These are phyloP conservation scores for Pleomassaria siparia DNA, from an alignment of 2,329 filamentous ascomycete species.

Conservation along the genomic window DNA sequence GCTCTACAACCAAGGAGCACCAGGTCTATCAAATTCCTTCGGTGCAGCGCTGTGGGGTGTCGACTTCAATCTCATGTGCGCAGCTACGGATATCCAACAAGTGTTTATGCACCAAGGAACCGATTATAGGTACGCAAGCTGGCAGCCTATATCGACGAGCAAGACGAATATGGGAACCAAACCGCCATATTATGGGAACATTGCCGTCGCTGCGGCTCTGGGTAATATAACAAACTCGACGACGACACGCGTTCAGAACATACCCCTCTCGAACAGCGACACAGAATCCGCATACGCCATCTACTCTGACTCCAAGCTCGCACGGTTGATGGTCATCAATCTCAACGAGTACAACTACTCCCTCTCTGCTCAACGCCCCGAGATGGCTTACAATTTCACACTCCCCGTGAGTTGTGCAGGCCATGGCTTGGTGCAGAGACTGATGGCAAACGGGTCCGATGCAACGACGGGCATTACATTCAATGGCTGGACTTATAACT, in stretches of 20 bases:
- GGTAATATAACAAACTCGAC: conserved; percentile 43
- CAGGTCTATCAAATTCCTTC: conserved; percentile 65
- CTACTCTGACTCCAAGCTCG: conserved; percentile 50
- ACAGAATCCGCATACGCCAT: conserved; percentile 56
- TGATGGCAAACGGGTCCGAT: conserved; percentile 65
- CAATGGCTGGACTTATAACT: conserved; percentile 64
- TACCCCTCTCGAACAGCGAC: conserved; percentile 44
- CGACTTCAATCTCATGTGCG: conserved; percentile 63
- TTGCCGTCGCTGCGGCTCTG: conserved; percentile 60
- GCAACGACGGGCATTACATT: conserved; percentile 63
- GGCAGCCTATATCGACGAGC: conserved; percentile 60
- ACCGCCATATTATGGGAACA: conserved; percentile 64
- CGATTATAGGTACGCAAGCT: conserved; percentile 62
- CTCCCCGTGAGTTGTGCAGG: conserved; percentile 32
- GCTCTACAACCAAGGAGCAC: conserved; percentile 62
- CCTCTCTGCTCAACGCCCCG: conserved; percentile 41
- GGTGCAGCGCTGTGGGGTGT: conserved; percentile 66
- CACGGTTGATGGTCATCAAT: conserved; percentile 59
- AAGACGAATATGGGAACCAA: conserved; percentile 59
- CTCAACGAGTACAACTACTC: conserved; percentile 63
- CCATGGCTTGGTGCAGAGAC: conserved; percentile 47
- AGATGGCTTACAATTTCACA: conserved; percentile 47
- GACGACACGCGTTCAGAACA: conserved; percentile 50
- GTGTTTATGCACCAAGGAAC: conserved; percentile 67
- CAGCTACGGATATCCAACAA: conserved; percentile 57